Percentiles rank a stretch among this genome's conserved stretches.
These are phyloP conservation scores for Trichoderma polysporum DNA, from an alignment of 2,329 filamentous ascomycete species.

Conservation along the genomic window DNA sequence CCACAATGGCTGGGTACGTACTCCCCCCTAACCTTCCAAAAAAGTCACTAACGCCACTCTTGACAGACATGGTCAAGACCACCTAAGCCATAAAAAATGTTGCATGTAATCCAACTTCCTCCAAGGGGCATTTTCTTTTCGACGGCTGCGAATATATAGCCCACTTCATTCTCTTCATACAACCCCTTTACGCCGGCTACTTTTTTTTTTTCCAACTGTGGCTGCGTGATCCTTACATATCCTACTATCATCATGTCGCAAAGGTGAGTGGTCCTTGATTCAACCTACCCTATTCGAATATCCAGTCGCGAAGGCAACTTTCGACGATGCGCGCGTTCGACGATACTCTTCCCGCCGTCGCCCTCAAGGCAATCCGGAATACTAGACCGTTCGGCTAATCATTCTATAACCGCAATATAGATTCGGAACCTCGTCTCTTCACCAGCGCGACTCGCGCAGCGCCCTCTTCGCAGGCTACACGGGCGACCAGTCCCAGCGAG, in stretches of 20 bases:
- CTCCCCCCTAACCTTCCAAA: constrained; percentile 3
- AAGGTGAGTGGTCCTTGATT: constrained; percentile 30
- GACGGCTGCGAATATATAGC: not conserved
- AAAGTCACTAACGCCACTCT: constrained; percentile 16
- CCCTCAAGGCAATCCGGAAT: not conserved
- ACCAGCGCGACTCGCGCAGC: constrained; percentile 71
- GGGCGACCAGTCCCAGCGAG: constrained; percentile 42
- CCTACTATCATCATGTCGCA: constrained; percentile 33
- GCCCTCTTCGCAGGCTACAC: constrained; percentile 76
- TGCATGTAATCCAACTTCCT: not conserved
- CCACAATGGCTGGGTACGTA: constrained; percentile 14
- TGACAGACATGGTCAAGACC: constrained; percentile 19
- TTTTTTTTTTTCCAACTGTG: not conserved
- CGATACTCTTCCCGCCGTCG: not conserved
- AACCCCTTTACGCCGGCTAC: not conserved
- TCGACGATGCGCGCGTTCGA: constrained; percentile 1
- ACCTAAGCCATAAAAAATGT: constrained; percentile 22
- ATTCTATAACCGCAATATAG: constrained; percentile 37
- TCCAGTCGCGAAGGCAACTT: not conserved
- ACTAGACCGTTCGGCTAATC: not conserved
- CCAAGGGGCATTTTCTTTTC: constrained; percentile 10
- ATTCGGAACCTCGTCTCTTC: constrained; percentile 66
- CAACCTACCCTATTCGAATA: not conserved
- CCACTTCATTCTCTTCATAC: not conserved
- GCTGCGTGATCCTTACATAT: not conserved